Conservation (phyloP, 192 early-diverging fungal species). For the Coemansia nantahalensis region DNA sequence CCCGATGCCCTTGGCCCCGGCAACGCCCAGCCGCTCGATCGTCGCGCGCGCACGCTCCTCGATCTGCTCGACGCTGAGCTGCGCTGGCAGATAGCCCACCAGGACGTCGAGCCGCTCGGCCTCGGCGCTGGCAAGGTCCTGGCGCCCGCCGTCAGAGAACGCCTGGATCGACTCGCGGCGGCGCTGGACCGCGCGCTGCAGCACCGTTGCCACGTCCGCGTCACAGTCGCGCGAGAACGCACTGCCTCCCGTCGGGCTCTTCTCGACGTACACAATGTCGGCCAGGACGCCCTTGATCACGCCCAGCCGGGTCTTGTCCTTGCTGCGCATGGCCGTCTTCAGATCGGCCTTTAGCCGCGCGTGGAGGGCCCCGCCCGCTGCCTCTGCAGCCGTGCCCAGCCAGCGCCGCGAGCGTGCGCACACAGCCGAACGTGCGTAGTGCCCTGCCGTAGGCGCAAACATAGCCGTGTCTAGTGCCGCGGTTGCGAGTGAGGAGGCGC, state of each 20-base stretch:
- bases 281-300: constrained; percentile 76
- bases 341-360: constrained; percentile 69
- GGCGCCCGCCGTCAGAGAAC: constrained; percentile 64
- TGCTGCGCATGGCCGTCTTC: constrained; percentile 76
- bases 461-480: no score
- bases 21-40: constrained; percentile 46
- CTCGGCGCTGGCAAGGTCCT: constrained; percentile 74
- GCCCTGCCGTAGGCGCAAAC: background rate
- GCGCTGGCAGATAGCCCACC: constrained; percentile 70
- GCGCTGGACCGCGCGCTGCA: constrained; percentile 81
- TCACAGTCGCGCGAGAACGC: constrained; percentile 52
- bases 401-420: no score
- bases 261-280: constrained; percentile 76
- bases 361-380: constrained; percentile 2
- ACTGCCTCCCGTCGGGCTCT: constrained; percentile 51
- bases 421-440: background rate
- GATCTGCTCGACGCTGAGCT: constrained; percentile 73
- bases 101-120: constrained; percentile 69
- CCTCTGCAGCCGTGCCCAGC: no score
- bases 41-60: constrained; percentile 57
- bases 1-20: constrained; percentile 75
- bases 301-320: constrained; percentile 59
- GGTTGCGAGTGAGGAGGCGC: no score
- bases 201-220: constrained; percentile 59
- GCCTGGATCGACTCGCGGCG: constrained; percentile 71